Conservation (phyloP, 2,329 filamentous ascomycete species). For the Aspergillus texensis region DNA sequence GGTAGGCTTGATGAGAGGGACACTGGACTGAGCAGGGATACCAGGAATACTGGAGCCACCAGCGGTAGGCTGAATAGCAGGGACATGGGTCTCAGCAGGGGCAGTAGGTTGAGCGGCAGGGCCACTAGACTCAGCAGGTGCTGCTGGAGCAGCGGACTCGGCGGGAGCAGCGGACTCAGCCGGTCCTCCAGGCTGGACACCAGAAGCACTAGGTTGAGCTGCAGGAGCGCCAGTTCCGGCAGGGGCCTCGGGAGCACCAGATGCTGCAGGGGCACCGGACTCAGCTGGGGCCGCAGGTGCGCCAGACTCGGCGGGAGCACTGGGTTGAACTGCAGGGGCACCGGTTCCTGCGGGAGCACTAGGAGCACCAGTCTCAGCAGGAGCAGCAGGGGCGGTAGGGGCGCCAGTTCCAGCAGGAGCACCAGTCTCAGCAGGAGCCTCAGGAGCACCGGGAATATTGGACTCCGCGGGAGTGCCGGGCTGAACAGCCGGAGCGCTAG, state of each 20-base stretch:
- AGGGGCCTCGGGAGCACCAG: background rate
- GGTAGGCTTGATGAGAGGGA: background rate
- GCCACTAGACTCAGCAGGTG: background rate
- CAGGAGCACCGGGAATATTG: background rate
- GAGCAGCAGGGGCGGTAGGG: background rate
- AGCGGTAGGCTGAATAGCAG: slow-evolving; percentile 20
- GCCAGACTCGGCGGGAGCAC: background rate
- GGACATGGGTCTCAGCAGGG: slow-evolving; percentile 14
- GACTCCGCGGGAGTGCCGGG: background rate
- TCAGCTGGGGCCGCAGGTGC: background rate
- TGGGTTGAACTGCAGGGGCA: background rate
- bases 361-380: background rate
- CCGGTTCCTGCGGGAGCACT: background rate
- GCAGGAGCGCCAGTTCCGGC: too few relatives aligned
- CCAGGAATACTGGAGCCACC: background rate
- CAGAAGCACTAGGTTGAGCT: too few relatives aligned
- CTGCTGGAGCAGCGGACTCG: slow-evolving; percentile 2
- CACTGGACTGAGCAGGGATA: background rate
- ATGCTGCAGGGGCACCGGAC: background rate
- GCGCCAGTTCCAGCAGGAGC: background rate
- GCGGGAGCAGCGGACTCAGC: too few relatives aligned
- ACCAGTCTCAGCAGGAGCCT: background rate
- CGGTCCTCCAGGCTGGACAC: too few relatives aligned
- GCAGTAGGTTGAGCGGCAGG: background rate
- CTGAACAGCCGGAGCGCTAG: background rate